Conservation (phyloP, 2,329 filamentous ascomycete species). For the Fusarium stilboides region DNA sequence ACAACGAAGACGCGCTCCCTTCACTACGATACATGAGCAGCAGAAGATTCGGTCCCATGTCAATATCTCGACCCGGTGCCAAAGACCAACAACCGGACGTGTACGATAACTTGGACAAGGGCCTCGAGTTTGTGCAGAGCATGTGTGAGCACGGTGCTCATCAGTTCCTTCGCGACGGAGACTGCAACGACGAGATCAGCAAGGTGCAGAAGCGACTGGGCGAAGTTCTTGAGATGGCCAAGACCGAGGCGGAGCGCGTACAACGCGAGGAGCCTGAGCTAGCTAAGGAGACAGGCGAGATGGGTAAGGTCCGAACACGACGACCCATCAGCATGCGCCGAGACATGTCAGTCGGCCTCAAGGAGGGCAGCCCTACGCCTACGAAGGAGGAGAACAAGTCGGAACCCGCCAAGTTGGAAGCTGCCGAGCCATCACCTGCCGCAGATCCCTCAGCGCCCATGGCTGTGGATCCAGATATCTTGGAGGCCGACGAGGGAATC, state of each 20-base stretch:
- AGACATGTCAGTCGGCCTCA: constrained; percentile 55
- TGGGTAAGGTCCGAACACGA: constrained; percentile 63
- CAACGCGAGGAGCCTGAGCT: constrained; percentile 66
- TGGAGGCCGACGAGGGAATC: constrained; percentile 61
- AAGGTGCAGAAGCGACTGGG: constrained; percentile 77
- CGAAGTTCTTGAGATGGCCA: constrained; percentile 74
- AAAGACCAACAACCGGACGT: constrained; percentile 60
- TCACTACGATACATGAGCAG: constrained; percentile 60
- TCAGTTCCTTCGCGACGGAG: constrained; percentile 88
- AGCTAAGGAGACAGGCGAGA: constrained; percentile 57
- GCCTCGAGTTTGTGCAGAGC: constrained; percentile 83
- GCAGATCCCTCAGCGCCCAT: constrained; percentile 46
- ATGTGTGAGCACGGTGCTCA: constrained; percentile 91
- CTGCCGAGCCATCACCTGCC: constrained; percentile 34
- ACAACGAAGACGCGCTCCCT: constrained; percentile 58
- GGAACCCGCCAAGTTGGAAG: constrained; percentile 47
- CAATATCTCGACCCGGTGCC: constrained; percentile 47
- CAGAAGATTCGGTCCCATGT: constrained; percentile 53
- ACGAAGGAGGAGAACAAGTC: constrained; percentile 48
- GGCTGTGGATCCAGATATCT: constrained; percentile 53
- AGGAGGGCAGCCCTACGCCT: constrained; percentile 45
- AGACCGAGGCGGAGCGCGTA: constrained; percentile 71
- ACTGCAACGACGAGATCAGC: constrained; percentile 83
- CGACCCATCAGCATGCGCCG: constrained; percentile 69
- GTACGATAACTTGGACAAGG: constrained; percentile 83